Evolutionary conservation across 2,329 filamentous ascomycete species (phyloP), one percentile per base, ranked within the genome.

Genomic region (Parastagonospora avenae): DNA sequence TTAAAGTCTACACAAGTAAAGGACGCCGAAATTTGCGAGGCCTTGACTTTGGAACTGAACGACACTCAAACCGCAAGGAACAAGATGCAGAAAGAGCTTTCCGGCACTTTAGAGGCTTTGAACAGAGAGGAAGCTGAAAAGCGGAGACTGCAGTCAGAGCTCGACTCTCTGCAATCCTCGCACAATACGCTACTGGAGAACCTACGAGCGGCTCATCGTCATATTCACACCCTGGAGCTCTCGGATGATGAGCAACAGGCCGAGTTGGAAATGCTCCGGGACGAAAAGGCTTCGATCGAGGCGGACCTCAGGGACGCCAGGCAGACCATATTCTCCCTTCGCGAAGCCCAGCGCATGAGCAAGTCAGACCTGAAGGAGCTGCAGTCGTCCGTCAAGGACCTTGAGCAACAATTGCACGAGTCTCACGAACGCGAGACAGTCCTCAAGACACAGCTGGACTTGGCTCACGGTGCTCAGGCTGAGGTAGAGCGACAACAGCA

Each of bases 1-100:
- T 33, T 70, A 6, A 52, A 63, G 35, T 42, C 48, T 9, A 56
- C 48, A 12, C 43, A 64, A 4, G 45, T 45, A 7, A 53, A 48
- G 11, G 56, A 63, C 15, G 45, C 45, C 11, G 52, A 64, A 29
- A 52, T 47, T 4, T 62, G 57, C 9, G 47, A 50, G 27, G 50
- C 15, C 9, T 37, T 73, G 24, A 48, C 49, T 6, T 35, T 37
- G 8, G 64, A 74, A 15, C 49, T 74, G n/a, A 55, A 63, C 6
- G 40, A 55, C 9, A 46, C 60, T 2, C 60, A 55, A 11, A 33
- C 36, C 8, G 42, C 41, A 5, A 70, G 64, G 40, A 38, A 43
- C 4, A 55, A 60, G 8, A 24, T 70, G 2, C 57, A 69, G 42
- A 42, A 62, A 7, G 59, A 70, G 8, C 44, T 70, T 5, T 27